phyloP scores from a whole-genome alignment of 2,329 filamentous ascomycete species.

The Rhynchosporium agropyri region DNA sequence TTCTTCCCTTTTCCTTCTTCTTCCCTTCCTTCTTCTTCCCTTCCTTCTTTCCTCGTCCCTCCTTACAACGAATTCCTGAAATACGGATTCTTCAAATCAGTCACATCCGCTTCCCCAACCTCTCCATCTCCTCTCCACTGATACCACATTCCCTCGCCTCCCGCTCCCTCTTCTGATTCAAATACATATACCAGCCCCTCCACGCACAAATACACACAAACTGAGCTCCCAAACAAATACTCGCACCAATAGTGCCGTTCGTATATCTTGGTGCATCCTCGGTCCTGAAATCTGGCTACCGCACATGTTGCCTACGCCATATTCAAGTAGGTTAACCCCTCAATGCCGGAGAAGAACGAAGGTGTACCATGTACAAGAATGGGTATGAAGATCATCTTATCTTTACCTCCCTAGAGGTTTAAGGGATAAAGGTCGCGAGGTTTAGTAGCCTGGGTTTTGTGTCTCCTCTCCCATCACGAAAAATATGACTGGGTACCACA shows the following conservation, averaged over 20 bases:
- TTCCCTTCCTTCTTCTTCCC: background rate
- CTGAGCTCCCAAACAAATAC: slow-evolving; percentile 21
- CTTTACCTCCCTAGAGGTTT: background rate
- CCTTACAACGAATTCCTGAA: slow-evolving; percentile 29
- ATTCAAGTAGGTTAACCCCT: slow-evolving; percentile 57
- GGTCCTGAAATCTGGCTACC: slow-evolving; percentile 63
- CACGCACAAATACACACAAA: slow-evolving; percentile 21
- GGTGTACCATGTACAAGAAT: slow-evolving; percentile 47
- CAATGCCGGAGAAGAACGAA: slow-evolving; percentile 61
- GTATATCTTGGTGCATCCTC: slow-evolving; percentile 60
- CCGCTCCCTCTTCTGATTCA: slow-evolving; percentile 30
- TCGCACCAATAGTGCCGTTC: slow-evolving; percentile 23
- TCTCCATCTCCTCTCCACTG: slow-evolving; percentile 21
- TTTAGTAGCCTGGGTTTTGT: background rate
- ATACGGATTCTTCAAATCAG: slow-evolving; percentile 30
- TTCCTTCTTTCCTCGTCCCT: background rate
- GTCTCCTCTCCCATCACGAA: background rate
- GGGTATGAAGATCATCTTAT: slow-evolving; percentile 1
- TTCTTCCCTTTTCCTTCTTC: no score
- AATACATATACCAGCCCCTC: slow-evolving; percentile 32
- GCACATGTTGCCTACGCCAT: slow-evolving; percentile 65
- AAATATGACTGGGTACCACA: slow-evolving; percentile 6
- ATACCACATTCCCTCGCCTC: slow-evolving; percentile 22
- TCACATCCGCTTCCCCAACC: slow-evolving; percentile 28
- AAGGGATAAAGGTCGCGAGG: background rate